A percentile compares a stretch with the other conserved stretches of the same genome.
Evolutionary conservation across 805 yeast genomes (phyloP).

Genomic region (Ogataea naganishii): DNA sequence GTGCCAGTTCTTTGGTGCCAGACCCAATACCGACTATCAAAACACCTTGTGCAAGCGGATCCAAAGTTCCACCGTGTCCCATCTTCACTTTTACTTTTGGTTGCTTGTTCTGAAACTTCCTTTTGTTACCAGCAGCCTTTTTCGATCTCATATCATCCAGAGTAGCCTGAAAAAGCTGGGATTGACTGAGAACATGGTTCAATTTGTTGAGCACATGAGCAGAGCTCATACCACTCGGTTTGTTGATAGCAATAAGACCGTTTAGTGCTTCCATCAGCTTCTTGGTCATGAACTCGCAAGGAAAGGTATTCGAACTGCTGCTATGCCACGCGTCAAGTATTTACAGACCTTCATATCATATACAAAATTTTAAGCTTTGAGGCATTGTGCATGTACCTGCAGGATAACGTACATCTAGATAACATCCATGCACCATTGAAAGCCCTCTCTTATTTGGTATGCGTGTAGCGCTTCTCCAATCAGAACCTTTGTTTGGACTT

Average conservation of each 20-base stretch:
- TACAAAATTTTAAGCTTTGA: too few relatives aligned
- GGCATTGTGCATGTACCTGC: too few relatives aligned
- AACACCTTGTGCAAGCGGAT: conserved; percentile 94
- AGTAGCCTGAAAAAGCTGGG: conserved; percentile 48
- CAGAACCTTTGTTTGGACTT: too few relatives aligned
- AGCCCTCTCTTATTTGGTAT: too few relatives aligned
- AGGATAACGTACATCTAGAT: too few relatives aligned
- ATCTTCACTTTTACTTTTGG: conserved; percentile 62
- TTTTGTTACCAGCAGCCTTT: conserved; percentile 33
- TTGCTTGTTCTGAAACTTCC: conserved; percentile 42
- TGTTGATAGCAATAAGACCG: conserved; percentile 87
- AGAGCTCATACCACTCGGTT: conserved; percentile 82
- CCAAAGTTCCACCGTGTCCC: conserved; percentile 98
- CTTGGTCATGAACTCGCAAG: too few relatives aligned
- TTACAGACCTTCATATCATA: too few relatives aligned
- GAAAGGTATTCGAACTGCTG: too few relatives aligned
- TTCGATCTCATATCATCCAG: conserved; percentile 40
- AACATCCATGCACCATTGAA: too few relatives aligned
- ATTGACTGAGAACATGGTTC: conserved; percentile 52
- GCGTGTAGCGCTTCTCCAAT: too few relatives aligned
- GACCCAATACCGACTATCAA: conserved; percentile 84
- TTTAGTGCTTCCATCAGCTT: conserved; percentile 54
- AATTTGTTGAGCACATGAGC: conserved; percentile 61
- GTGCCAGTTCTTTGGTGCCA: conserved; percentile 78
- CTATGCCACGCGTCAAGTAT: too few relatives aligned